These are phyloP conservation scores for Diaporthe ampelina DNA, from an alignment of 2,329 filamentous ascomycete genomes.

Conservation along the genomic window DNA sequence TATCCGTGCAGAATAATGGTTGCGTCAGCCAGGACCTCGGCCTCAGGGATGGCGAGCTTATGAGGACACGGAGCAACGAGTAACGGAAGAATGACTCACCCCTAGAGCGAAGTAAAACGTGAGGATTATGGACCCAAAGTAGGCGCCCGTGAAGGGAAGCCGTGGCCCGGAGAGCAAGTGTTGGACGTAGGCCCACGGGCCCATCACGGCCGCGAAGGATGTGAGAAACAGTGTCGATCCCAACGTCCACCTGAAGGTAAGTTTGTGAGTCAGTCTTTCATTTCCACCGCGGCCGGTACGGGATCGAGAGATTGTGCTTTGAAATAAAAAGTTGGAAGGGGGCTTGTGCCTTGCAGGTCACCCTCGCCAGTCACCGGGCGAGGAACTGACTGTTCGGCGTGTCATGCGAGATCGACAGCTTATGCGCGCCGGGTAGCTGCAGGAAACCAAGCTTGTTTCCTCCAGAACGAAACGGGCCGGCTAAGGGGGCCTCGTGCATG, in stretches of 20 bases:
- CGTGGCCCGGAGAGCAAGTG: conserved; percentile 89
- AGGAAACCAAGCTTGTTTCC: conserved; percentile 48
- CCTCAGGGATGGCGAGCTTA: not conserved
- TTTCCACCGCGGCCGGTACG: not conserved
- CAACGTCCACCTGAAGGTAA: conserved; percentile 84
- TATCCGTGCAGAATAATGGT: conserved; percentile 55
- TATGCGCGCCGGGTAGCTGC: conserved; percentile 54
- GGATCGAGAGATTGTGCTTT: not conserved
- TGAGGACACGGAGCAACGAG: conserved; percentile 18
- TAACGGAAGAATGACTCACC: conserved; percentile 70
- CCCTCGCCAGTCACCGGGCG: conserved; percentile 45
- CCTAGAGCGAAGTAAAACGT: conserved; percentile 94
- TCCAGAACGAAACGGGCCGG: conserved; percentile 30
- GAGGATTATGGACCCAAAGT: conserved; percentile 92
- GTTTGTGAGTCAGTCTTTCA: conserved; percentile 36
- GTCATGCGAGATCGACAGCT: conserved; percentile 47
- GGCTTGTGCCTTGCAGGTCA: conserved; percentile 45
- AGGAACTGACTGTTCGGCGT: conserved; percentile 39
- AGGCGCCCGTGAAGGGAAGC: conserved; percentile 92
- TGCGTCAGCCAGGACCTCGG: conserved; percentile 37
- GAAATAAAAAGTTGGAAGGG: conserved; percentile 25
- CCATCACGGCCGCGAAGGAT: conserved; percentile 96
- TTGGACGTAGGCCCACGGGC: conserved; percentile 83
- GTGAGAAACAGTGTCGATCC: conserved; percentile 90
- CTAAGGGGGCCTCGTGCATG: conserved; percentile 37